A percentile compares a stretch with the other conserved stretches of the same genome.
Evolutionary conservation across 768 basidiomycete genomes (phyloP).

Genomic region (Mycena latifolia): DNA sequence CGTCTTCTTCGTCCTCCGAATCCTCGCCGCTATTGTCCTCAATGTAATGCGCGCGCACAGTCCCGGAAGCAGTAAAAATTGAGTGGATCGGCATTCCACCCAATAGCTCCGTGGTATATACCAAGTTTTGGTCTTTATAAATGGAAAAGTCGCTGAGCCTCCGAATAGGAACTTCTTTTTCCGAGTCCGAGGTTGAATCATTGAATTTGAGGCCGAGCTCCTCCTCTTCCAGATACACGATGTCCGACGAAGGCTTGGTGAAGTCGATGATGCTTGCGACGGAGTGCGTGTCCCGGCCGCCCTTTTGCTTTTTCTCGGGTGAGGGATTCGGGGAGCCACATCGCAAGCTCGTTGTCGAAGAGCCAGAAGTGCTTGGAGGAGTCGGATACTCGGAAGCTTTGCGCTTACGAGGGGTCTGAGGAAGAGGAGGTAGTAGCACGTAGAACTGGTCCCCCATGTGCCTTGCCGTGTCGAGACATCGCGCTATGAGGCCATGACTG

Average conservation of each 20-base stretch:
- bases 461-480: too few species aligned
- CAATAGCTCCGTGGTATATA: slow-evolving; percentile 6
- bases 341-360: not conserved
- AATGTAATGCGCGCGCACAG: not conserved
- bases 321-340: not conserved
- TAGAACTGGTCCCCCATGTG: too few species aligned
- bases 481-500: too few species aligned
- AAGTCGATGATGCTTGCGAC: not conserved
- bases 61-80: slow-evolving; percentile 21
- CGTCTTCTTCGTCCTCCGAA: slow-evolving; percentile 20
- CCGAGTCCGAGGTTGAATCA: not conserved
- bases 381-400: not conserved
- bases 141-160: slow-evolving; percentile 8
- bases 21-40: slow-evolving; percentile 7
- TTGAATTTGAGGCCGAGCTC: slow-evolving; percentile 19
- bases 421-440: slow-evolving; percentile 1
- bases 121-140: not conserved
- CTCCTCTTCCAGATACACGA: slow-evolving; percentile 4
- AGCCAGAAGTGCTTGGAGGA: not conserved
- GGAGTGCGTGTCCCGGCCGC: not conserved
- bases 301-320: not conserved
- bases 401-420: slow-evolving; percentile 10
- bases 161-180: slow-evolving; percentile 5
- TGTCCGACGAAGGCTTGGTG: not conserved
- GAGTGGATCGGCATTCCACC: not conserved